phyloP scores from a whole-genome alignment of 352 stramenopile genomes.

The Pythium myriotylum region DNA sequence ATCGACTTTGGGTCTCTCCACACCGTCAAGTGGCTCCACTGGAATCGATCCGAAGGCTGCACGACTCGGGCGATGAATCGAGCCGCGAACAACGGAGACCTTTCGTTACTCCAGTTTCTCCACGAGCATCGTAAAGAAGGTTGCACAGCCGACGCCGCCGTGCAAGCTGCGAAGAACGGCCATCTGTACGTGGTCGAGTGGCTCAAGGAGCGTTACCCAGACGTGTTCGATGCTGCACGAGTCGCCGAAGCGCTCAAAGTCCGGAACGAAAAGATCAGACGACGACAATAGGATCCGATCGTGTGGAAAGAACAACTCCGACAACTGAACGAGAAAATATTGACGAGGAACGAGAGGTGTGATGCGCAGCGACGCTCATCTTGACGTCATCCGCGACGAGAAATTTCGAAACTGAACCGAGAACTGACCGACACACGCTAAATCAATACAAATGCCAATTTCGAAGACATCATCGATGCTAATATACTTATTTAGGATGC shows the following conservation, averaged over 20 bases:
- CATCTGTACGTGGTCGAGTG: conserved; percentile 24
- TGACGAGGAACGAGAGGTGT: no score
- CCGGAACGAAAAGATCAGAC: conserved; percentile 13
- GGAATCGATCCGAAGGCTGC: conserved; percentile 16
- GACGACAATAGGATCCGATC: neutral
- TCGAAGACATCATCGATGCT: no score
- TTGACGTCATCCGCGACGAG: no score
- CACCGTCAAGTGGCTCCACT: conserved; percentile 25
- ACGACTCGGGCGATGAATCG: conserved; percentile 16
- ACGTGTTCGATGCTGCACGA: conserved; percentile 8
- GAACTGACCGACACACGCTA: no score
- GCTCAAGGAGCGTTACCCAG: conserved; percentile 17
- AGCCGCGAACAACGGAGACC: conserved; percentile 16
- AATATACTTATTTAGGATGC: no score
- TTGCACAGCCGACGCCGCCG: conserved; percentile 9
- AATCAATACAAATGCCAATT: no score
- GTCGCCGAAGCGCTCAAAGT: conserved; percentile 7
- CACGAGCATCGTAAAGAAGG: conserved; percentile 20
- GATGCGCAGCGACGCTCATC: no score
- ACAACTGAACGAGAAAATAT: no score
- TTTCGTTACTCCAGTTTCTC: conserved; percentile 20
- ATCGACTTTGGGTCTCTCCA: conserved; percentile 19
- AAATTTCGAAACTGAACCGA: no score
- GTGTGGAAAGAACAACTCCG: no score
- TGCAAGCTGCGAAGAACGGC: conserved; percentile 20